Base-by-base conservation (phyloP, 495 filamentous ascomycete species). In the Delitschia confertaspora region DNA sequence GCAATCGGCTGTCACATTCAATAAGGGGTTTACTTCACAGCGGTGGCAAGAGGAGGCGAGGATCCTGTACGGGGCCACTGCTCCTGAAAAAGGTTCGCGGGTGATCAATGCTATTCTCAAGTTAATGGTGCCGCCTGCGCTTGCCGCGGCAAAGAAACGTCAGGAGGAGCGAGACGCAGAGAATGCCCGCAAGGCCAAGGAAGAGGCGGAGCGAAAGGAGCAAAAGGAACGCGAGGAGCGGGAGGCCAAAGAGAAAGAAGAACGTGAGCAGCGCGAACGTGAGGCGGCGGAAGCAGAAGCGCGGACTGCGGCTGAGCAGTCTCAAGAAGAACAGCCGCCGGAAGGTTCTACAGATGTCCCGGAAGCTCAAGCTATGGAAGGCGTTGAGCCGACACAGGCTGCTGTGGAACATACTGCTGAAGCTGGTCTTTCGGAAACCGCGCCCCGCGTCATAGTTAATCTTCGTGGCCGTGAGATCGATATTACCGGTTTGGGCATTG, bases 41-140 rank as follows among this genome's bases (percentile, higher is more conserved):
- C 78, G 91, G 32, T 99, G 93, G 88, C 78, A 83, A 53, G 85
- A 95, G 54, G 91, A 96, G 64, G 83, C 88, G 9, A 80, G 80
- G 45, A 75, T 96, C 61, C 68, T 96, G 1, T 96, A 87, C 61
- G 82, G 82, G 34, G 62, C 61, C 29, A 70, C 65, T 16, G 73
- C 81, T 38, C 56, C 73, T 6, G 87, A 93, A 22, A 87, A 83
- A 55, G 75, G 80, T n/a, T 65, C 69, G 43, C 79, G 76, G 46
- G 69, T 94, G 3, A 64, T 83, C 45, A 77, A 76, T 53, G 73
- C 78, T n/a, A 71, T 99, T 8, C 62, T 93, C 11, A 74, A 73
- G 21, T 60, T 78, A 27, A 70, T 96, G 49, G 78, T 88, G 1
- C 93, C 93, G 23, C 80, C 86, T 19, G 88, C 93, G 2, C 80